Evolutionary conservation across 208 protist genomes (phyloP), one percentile per base, ranked within the genome.

Genomic region (Angomonas deanei): DNA sequence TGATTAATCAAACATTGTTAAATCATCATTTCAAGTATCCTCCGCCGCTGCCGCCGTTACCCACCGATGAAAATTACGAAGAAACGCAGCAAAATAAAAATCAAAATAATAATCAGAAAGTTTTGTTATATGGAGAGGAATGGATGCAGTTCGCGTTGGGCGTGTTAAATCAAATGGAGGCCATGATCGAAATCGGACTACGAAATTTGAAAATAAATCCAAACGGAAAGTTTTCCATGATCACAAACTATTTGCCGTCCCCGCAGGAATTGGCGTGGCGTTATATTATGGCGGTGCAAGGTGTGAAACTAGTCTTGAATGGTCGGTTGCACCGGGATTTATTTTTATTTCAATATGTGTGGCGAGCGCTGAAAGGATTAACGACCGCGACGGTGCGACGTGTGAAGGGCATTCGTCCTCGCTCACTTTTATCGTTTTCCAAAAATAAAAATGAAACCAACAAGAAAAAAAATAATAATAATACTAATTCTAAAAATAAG

Each of bases 1-100:
- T 86, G 33, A 73, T 76, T 4, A 91, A 92, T 64, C 17, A 59
- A 24, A 66, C 69, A 17, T 85, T 91, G 52, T 38, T 42, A n/a
- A 8, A 42, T n/a, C 36, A 42, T 42, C 36, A 42, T 42, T 42
- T n/a, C 15, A 42, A 42, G 8, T 15, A 42, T 42, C 15, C 15
- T 8, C 36, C 36, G 36, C 36, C 36, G 15, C 36, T 42, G 8
- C 36, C 36, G 11, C 36, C 36, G 36, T n/a, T n/a, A n/a, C 36
- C 36, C 36, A n/a, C 36, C 15, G 36, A 42, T n/a, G 36, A n/a
- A n/a, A n/a, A n/a, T n/a, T n/a, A 15, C 36, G 36, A 15, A 42
- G 36, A 8, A 15, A 8, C 15, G 11, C 8, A 8, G 8, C 8
- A 8, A n/a, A 42, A 8, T 42, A 42, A 42, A n/a, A 42, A 42